Evolutionary conservation across 164 flowering plant genomes (phyloP).

Genomic region (Piper longum): DNA sequence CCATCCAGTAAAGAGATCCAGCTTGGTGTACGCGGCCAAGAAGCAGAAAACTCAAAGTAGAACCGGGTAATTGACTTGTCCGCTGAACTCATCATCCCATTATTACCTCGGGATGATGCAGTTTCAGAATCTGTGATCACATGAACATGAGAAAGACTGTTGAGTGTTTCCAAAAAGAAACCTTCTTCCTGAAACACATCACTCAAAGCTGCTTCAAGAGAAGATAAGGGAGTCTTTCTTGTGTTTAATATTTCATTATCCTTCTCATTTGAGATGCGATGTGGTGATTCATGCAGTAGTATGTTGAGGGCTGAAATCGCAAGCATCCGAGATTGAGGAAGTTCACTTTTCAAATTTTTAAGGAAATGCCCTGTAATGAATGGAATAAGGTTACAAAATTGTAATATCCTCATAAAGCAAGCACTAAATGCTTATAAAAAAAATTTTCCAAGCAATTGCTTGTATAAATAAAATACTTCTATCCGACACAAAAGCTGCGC

Average conservation of each 20-base stretch:
- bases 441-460: background rate
- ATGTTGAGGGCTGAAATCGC: slow-evolving; percentile 91
- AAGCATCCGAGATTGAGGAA: slow-evolving; percentile 95
- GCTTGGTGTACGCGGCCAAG: slow-evolving; percentile 98
- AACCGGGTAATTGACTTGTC: slow-evolving; percentile 90
- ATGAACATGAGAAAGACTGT: slow-evolving; percentile 87
- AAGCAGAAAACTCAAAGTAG: slow-evolving; percentile 87
- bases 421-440: background rate
- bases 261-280: slow-evolving; percentile 35
- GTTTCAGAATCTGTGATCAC: slow-evolving; percentile 56
- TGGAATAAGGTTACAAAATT: background rate
- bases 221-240: slow-evolving; percentile 30
- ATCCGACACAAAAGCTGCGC: background rate
- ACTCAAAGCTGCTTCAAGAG: slow-evolving; percentile 65
- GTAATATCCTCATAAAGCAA: background rate
- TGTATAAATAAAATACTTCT: no score
- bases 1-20: slow-evolving; percentile 83
- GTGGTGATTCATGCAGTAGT: slow-evolving; percentile 75
- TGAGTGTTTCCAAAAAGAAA: slow-evolving; percentile 66
- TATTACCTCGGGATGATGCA: slow-evolving; percentile 60
- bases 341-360: slow-evolving; percentile 76
- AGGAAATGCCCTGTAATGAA: slow-evolving; percentile 71
- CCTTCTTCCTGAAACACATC: slow-evolving; percentile 72
- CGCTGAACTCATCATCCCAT: slow-evolving; percentile 60
- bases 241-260: slow-evolving; percentile 12